A percentile compares a stretch with the other conserved stretches of the same genome.
Conservation (phyloP, 2,329 filamentous ascomycete genomes). For the Colletotrichum graminicola region DNA sequence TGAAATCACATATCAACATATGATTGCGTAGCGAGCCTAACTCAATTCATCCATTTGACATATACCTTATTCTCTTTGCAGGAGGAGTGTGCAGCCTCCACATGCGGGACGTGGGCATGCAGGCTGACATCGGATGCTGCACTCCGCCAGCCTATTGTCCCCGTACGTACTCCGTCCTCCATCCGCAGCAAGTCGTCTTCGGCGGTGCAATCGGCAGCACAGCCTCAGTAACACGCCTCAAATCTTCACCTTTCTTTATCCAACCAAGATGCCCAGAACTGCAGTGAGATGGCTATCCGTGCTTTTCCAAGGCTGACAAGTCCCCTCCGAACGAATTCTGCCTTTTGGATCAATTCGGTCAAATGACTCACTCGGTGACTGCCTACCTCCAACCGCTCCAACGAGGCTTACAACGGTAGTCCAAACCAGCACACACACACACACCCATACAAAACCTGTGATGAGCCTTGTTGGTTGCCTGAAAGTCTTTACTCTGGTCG, state of each 20-base stretch:
- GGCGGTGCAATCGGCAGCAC: constrained; percentile 29
- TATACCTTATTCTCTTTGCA: background rate
- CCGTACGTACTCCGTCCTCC: background rate
- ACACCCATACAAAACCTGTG: background rate
- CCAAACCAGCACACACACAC: background rate
- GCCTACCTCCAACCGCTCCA: background rate
- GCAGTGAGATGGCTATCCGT: background rate
- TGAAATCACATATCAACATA: background rate
- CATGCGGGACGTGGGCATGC: background rate
- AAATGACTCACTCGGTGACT: constrained; percentile 14
- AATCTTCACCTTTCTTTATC: constrained; percentile 11
- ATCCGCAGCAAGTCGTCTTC: constrained; percentile 8
- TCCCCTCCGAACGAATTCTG: background rate
- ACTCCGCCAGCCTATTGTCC: background rate
- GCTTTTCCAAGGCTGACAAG: constrained; percentile 5
- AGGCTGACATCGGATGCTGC: background rate
- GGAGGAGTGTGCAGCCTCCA: background rate
- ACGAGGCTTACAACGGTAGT: background rate
- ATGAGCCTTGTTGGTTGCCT: background rate
- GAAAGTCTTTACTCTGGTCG: background rate
- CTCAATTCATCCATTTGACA: background rate
- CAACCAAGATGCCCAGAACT: background rate
- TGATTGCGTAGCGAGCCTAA: constrained; percentile 26
- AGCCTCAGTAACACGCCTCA: constrained; percentile 25
- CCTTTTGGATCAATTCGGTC: background rate